Percentiles rank a stretch among this genome's conserved stretches.
Evolutionary conservation across 306 rosid genomes (phyloP).

Genomic region (Pterocarpus santalinus): DNA sequence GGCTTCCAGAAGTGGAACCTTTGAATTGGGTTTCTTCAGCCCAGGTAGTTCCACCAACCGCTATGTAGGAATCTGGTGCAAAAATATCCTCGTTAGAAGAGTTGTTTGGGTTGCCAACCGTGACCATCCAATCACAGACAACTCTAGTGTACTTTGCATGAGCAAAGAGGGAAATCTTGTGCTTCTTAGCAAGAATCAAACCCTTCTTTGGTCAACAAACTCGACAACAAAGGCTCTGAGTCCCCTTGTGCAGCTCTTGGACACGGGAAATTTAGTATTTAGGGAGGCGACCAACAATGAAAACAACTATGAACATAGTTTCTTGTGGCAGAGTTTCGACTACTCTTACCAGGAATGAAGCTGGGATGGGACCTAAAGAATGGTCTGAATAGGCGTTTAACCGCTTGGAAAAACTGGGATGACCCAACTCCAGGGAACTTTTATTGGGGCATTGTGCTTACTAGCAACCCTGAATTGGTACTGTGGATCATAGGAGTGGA

Average conservation of each 20-base stretch:
- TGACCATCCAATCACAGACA: neutral
- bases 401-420: neutral
- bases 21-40: neutral
- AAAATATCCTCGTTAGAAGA: neutral
- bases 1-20: no score
- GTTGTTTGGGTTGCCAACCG: neutral
- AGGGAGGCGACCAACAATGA: neutral
- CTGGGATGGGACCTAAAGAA: neutral
- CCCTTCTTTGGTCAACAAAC: neutral
- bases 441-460: neutral
- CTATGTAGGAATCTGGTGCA: neutral
- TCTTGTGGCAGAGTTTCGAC: neutral
- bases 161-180: neutral
- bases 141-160: neutral
- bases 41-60: neutral
- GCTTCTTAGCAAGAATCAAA: neutral
- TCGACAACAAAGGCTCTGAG: neutral
- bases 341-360: neutral
- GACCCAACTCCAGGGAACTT: neutral
- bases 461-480: neutral
- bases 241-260: neutral
- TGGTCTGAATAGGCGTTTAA: neutral
- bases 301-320: neutral
- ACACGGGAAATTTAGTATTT: neutral
- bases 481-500: neutral